phyloP scores from a whole-genome alignment of 441 rosid genomes.

The Erodium texanum region DNA sequence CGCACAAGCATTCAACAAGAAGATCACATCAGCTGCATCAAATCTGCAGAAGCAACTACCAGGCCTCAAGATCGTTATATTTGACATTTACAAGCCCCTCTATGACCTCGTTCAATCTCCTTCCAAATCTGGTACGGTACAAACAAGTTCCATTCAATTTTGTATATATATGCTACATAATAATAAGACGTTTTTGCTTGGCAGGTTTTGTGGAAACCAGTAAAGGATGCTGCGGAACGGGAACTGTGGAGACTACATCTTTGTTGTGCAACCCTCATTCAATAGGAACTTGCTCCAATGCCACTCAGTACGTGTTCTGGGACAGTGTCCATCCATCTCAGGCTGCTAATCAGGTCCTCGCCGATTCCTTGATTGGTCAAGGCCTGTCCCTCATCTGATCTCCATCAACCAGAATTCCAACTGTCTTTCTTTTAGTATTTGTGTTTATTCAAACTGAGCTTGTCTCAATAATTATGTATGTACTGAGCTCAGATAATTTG shows the following conservation, averaged over 20 bases:
- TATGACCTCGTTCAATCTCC: conserved; percentile 16
- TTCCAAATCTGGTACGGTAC: neutral
- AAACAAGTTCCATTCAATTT: too few species aligned
- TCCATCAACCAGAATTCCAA: too few species aligned
- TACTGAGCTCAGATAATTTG: neutral
- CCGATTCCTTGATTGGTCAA: conserved; percentile 45
- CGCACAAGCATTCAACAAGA: conserved; percentile 17
- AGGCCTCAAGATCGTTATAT: conserved; percentile 13
- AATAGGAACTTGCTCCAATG: conserved; percentile 71
- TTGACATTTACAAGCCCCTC: conserved; percentile 19
- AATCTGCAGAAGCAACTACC: conserved; percentile 16
- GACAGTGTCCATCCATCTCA: conserved; percentile 87
- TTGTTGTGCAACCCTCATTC: conserved; percentile 68
- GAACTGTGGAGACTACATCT: conserved; percentile 56
- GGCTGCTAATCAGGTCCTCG: conserved; percentile 78
- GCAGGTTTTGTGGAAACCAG: conserved; percentile 57
- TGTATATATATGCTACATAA: too few species aligned
- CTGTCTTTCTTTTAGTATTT: too few species aligned
- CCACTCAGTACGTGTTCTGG: conserved; percentile 79
- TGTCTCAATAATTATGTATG: neutral
- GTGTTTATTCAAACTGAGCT: neutral
- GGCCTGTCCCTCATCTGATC: conserved; percentile 54
- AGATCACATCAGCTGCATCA: conserved; percentile 9
- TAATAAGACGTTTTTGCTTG: too few species aligned
- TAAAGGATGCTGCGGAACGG: conserved; percentile 91